Percentiles rank a stretch among this genome's conserved stretches.
Conservation (phyloP, 306 rosid species). For the Cicer judaicum region DNA sequence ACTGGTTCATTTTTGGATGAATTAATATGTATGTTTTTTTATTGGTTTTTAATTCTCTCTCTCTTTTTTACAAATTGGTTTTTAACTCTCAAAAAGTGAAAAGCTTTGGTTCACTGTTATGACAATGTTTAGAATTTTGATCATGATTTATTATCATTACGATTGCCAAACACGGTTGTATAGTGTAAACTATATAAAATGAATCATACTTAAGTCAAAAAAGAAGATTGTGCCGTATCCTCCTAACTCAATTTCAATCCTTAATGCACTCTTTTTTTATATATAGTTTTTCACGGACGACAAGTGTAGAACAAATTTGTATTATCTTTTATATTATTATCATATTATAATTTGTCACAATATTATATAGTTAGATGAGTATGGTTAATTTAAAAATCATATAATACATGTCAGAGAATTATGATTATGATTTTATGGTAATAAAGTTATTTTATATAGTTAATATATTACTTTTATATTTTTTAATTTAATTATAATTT, state of each 20-base stretch:
- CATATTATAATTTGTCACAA: no score
- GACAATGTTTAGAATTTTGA: slow-evolving; percentile 37
- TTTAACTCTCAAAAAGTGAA: background rate
- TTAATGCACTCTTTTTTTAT: background rate
- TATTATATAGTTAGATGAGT: no score
- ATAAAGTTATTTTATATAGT: no score
- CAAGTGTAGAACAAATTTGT: no score
- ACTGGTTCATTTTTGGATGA: slow-evolving; percentile 45
- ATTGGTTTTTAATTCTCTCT: background rate
- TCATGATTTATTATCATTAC: slow-evolving; percentile 36
- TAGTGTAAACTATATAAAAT: background rate
- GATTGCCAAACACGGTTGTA: slow-evolving; percentile 38
- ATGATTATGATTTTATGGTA: no score
- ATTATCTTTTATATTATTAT: no score
- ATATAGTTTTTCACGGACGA: no score
- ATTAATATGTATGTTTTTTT: background rate
- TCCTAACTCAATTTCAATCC: slow-evolving; percentile 13
- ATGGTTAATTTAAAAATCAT: no score
- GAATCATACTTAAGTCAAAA: slow-evolving; percentile 46
- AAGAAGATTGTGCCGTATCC: slow-evolving; percentile 34
- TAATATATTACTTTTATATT: no score
- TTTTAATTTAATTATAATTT: no score
- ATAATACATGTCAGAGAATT: no score
- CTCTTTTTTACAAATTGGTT: background rate
- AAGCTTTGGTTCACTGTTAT: slow-evolving; percentile 19